Conservation (phyloP, 768 basidiomycete species). For the Zangia roseola region DNA sequence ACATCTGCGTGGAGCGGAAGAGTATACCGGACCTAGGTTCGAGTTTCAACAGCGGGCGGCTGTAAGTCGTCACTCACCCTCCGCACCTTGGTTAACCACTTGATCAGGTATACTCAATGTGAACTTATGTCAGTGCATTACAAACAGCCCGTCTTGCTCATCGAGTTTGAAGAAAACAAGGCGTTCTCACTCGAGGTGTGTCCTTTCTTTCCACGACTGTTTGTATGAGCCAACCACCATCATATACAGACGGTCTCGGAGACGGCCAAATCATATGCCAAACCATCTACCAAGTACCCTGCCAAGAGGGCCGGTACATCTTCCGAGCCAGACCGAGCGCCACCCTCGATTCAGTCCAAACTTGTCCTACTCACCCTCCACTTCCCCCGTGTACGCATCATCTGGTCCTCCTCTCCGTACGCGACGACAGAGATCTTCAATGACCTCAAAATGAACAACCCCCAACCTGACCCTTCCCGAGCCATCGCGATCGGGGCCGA, state of each 20-base stretch:
- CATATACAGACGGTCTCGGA: conserved; percentile 57
- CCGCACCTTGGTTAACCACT: no score
- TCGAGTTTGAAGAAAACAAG: conserved; percentile 98
- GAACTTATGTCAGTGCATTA: conserved; percentile 97
- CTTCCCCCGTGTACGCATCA: conserved; percentile 89
- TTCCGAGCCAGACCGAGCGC: conserved; percentile 32
- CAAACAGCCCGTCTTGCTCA: conserved; percentile 87
- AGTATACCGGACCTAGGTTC: conserved; percentile 89
- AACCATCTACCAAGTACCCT: conserved; percentile 53
- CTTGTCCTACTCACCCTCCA: conserved; percentile 85
- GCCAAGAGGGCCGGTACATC: conserved; percentile 43
- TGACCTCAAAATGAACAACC: conserved; percentile 78
- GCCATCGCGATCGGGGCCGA: conserved; percentile 84
- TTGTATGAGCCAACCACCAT: neutral
- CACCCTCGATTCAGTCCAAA: conserved; percentile 80
- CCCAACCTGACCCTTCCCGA: conserved; percentile 75
- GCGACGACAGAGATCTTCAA: conserved; percentile 89
- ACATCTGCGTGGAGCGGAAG: conserved; percentile 96
- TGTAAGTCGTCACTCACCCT: conserved; percentile 58
- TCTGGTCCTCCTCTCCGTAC: conserved; percentile 97
- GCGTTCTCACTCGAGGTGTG: conserved; percentile 85
- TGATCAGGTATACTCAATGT: conserved; percentile 87
- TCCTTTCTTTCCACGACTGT: neutral
- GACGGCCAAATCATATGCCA: conserved; percentile 59
- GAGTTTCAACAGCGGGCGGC: conserved; percentile 89